Evolutionary conservation across 208 protist species (phyloP).

Genomic region (Angomonas desouzai): DNA sequence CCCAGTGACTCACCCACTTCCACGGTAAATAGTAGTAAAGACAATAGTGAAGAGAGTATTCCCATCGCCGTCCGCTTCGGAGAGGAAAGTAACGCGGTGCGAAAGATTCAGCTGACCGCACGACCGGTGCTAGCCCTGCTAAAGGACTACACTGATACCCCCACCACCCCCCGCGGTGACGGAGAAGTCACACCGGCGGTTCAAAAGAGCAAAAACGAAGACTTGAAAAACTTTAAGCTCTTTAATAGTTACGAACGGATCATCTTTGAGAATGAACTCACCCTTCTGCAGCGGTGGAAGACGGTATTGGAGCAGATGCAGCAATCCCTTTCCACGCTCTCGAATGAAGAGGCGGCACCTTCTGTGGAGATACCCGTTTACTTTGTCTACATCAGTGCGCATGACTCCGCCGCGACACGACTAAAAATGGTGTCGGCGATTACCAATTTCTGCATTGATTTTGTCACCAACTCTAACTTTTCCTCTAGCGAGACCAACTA

Average conservation of each 20-base stretch:
- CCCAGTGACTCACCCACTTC: too few relatives aligned
- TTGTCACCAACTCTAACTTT: constrained; percentile 8
- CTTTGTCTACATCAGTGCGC: background rate
- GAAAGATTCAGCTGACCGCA: background rate
- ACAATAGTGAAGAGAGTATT: background rate
- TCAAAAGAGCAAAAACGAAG: background rate
- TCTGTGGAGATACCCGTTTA: background rate
- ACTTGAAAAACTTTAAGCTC: constrained; percentile 8
- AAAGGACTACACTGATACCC: constrained; percentile 1
- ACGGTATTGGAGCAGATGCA: background rate
- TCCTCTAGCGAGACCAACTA: background rate
- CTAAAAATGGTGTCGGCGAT: background rate
- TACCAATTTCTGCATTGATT: constrained; percentile 2
- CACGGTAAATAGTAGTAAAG: background rate
- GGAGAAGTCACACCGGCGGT: background rate
- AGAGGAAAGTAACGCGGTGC: background rate
- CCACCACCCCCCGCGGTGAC: background rate
- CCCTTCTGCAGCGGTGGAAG: background rate
- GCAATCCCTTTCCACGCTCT: background rate
- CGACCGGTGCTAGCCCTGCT: background rate
- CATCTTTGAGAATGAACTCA: constrained; percentile 1
- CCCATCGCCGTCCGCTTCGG: background rate
- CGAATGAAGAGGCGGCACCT: background rate
- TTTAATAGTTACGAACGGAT: constrained; percentile 3
- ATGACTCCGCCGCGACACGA: constrained; percentile 7